A percentile compares a stretch with the other conserved stretches of the same genome.
Conservation (phyloP, 2,329 filamentous ascomycete species). For the Penicillium sp. region DNA sequence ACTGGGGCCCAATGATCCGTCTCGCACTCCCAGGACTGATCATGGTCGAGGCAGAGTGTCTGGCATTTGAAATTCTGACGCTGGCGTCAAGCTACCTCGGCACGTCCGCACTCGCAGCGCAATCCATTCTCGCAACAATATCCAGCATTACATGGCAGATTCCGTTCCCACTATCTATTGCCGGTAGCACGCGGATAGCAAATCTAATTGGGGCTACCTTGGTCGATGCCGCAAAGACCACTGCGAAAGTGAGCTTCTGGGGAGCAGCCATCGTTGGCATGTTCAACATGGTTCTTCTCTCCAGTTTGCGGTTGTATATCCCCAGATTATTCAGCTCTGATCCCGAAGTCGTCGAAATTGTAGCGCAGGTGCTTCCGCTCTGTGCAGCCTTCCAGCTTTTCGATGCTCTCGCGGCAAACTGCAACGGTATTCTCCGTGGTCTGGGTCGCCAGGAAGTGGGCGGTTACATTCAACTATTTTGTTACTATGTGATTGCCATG, state of each 20-base stretch:
- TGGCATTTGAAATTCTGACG: constrained; percentile 89
- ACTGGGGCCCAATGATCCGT: constrained; percentile 82
- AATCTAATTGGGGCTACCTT: constrained; percentile 89
- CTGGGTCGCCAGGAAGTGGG: constrained; percentile 87
- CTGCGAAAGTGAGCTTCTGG: constrained; percentile 72
- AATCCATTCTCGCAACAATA: constrained; percentile 79
- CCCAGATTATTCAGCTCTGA: constrained; percentile 78
- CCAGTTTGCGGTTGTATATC: constrained; percentile 67
- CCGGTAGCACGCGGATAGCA: constrained; percentile 81
- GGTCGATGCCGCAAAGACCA: constrained; percentile 74
- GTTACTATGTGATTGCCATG: constrained; percentile 83
- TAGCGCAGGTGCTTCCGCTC: constrained; percentile 70
- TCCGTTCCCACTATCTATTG: constrained; percentile 87
- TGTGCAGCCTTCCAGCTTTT: constrained; percentile 89
- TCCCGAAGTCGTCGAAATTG: constrained; percentile 65
- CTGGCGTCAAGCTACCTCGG: constrained; percentile 79
- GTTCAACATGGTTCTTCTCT: constrained; percentile 73
- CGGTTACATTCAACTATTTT: constrained; percentile 81
- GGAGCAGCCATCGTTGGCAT: constrained; percentile 70
- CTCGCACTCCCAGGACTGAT: constrained; percentile 85
- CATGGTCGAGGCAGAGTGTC: constrained; percentile 91
- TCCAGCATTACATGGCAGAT: constrained; percentile 83
- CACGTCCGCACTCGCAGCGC: constrained; percentile 77
- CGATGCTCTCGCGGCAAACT: constrained; percentile 75
- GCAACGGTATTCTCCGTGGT: constrained; percentile 81